These are phyloP conservation scores for Picea abies DNA, from an alignment of 83 land plant species.

Conservation along the genomic window DNA sequence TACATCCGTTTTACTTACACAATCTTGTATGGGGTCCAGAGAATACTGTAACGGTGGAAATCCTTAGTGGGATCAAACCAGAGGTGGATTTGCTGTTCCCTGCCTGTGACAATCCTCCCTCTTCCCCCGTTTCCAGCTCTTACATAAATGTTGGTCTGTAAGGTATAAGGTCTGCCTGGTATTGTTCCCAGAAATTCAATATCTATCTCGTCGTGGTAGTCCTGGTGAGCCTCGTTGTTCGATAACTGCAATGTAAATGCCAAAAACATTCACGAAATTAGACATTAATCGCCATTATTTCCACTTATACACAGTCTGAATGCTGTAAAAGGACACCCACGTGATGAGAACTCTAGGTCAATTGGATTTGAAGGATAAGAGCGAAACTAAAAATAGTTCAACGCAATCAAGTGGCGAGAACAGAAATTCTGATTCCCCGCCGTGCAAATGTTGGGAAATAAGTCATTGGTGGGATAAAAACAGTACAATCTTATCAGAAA, in stretches of 20 bases:
- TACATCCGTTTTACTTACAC: constrained; percentile 46
- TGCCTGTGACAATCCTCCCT: constrained; percentile 64
- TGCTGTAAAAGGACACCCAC: too few species aligned
- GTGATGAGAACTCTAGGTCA: too few species aligned
- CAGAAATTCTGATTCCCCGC: too few species aligned
- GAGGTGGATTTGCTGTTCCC: constrained; percentile 39
- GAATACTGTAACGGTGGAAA: constrained; percentile 66
- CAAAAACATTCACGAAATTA: too few species aligned
- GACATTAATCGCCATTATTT: too few species aligned
- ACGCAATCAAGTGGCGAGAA: too few species aligned
- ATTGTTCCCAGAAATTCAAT: constrained; percentile 79
- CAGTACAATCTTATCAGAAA: too few species aligned
- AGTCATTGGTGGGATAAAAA: too few species aligned
- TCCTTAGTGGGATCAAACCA: constrained; percentile 87
- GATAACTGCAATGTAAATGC: constrained; percentile 51
- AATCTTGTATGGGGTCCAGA: constrained; percentile 68
- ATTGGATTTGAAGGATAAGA: too few species aligned
- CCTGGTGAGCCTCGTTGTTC: constrained; percentile 56
- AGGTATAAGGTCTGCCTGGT: constrained; percentile 64
- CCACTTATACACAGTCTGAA: too few species aligned
- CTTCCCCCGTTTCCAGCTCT: constrained; percentile 50
- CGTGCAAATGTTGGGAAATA: too few species aligned
- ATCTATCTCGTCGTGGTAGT: constrained; percentile 79
- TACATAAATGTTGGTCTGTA: constrained; percentile 83
- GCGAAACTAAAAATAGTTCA: too few species aligned